Conservation (phyloP, 805 yeast species). For the Maudiozyma serrabonitensis region DNA sequence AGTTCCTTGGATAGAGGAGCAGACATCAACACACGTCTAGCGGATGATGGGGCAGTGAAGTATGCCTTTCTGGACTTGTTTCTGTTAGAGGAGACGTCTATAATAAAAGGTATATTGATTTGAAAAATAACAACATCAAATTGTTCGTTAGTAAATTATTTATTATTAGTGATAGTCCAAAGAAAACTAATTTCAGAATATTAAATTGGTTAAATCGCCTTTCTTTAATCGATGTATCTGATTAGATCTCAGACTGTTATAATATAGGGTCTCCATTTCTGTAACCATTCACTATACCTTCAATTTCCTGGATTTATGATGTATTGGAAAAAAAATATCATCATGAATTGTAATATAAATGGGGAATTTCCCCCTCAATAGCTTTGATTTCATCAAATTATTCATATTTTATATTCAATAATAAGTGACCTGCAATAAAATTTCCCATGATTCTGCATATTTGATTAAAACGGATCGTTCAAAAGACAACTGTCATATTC, state of each 20-base stretch:
- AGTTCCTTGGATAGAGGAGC: constrained; percentile 99
- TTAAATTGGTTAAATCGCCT: neutral
- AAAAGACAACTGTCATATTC: no score
- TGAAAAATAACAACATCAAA: neutral
- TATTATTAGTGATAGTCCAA: neutral
- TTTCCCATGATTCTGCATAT: no score
- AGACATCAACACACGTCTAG: constrained; percentile 88
- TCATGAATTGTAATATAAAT: no score
- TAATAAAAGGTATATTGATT: constrained; percentile 1
- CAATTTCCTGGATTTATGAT: no score
- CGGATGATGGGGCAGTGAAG: constrained; percentile 95
- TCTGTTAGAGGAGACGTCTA: constrained; percentile 98
- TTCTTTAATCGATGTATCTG: no score
- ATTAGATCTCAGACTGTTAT: no score
- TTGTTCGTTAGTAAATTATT: constrained; percentile 3
- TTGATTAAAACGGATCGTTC: no score
- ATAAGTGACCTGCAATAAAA: no score
- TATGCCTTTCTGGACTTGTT: constrained; percentile 99
- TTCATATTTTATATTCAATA: no score
- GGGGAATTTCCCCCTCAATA: no score
- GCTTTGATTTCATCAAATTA: no score
- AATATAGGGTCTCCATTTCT: neutral
- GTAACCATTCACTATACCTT: neutral
- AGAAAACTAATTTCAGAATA: constrained; percentile 16
- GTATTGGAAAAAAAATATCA: no score